phyloP scores from a whole-genome alignment of 306 rosid species.

The Acacia melanoxylon region DNA sequence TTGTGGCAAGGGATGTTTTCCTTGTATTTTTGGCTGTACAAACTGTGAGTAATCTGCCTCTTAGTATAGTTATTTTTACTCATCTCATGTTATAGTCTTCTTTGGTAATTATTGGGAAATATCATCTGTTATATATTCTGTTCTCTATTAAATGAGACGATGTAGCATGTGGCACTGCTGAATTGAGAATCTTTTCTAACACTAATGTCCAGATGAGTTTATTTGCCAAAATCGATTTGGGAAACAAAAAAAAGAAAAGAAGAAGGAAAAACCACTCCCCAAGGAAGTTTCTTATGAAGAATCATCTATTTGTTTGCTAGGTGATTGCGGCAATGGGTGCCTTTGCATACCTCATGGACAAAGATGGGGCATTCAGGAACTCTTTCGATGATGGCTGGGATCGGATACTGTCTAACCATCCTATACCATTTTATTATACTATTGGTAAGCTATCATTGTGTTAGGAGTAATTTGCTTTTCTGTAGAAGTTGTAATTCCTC shows the following conservation, averaged over 20 bases:
- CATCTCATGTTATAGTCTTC: not conserved
- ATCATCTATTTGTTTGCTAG: slow-evolving; percentile 43
- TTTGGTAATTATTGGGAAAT: not conserved
- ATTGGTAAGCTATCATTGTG: slow-evolving; percentile 60
- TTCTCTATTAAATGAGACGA: slow-evolving; percentile 6
- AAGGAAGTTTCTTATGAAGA: slow-evolving; percentile 20
- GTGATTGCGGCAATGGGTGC: slow-evolving; percentile 85
- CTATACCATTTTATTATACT: slow-evolving; percentile 93
- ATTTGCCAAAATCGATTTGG: not conserved
- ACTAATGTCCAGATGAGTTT: slow-evolving; percentile 10
- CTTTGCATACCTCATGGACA: slow-evolving; percentile 94
- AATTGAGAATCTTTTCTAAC: not conserved
- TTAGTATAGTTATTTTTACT: not conserved
- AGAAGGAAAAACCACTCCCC: not conserved
- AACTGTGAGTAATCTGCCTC: slow-evolving; percentile 64
- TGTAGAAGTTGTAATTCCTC: slow-evolving; percentile 13
- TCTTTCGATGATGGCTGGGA: slow-evolving; percentile 98
- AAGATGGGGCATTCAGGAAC: slow-evolving; percentile 90
- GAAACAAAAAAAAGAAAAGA: not conserved
- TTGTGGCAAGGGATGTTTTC: slow-evolving; percentile 97
- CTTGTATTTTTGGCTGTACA: slow-evolving; percentile 95
- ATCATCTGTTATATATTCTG: not conserved
- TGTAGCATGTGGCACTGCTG: not conserved
- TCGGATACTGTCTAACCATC: slow-evolving; percentile 90
- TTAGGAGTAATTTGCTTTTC: slow-evolving; percentile 2